phyloP scores from a whole-genome alignment of 1,284 basidiomycete genomes.

The Leccinum pachyderme region DNA sequence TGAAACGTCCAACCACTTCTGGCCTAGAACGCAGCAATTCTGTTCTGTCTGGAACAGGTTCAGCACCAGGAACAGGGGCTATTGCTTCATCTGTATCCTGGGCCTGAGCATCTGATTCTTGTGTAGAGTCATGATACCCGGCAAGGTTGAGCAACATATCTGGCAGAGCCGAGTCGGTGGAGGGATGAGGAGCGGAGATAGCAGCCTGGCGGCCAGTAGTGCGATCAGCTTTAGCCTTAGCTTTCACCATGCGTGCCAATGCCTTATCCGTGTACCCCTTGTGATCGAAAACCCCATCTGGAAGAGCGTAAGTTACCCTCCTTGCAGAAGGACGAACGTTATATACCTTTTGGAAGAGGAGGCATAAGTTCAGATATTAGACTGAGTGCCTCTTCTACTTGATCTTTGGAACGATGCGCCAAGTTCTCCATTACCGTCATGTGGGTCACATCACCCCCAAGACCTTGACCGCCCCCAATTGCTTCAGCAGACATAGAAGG shows the following conservation, averaged over 20 bases:
- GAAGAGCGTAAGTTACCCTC: slow-evolving; percentile 4
- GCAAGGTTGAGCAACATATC: slow-evolving; percentile 15
- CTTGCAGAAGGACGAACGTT: slow-evolving; percentile 1
- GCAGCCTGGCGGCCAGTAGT: slow-evolving; percentile 59
- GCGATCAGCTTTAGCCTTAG: slow-evolving; percentile 74
- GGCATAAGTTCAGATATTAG: slow-evolving; percentile 89
- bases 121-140: slow-evolving; percentile 27
- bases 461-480: slow-evolving; percentile 64
- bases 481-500: slow-evolving; percentile 65
- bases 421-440: slow-evolving; percentile 98
- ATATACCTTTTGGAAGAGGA: slow-evolving; percentile 85
- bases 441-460: slow-evolving; percentile 85
- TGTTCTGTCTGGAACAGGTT: slow-evolving; percentile 54
- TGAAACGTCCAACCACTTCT: slow-evolving; percentile 77
- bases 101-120: slow-evolving; percentile 32
- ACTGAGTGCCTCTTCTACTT: slow-evolving; percentile 88
- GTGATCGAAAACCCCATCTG: slow-evolving; percentile 92
- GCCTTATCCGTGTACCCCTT: slow-evolving; percentile 89
- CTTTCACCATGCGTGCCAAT: slow-evolving; percentile 67
- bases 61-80: slow-evolving; percentile 21
- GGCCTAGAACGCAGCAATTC: slow-evolving; percentile 75
- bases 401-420: slow-evolving; percentile 94
- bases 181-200: slow-evolving; percentile 27
- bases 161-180: slow-evolving; percentile 26
- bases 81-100: slow-evolving; percentile 39